Percentiles rank a stretch among this genome's conserved stretches.
phyloP scores from a whole-genome alignment of 2,329 filamentous ascomycete species.

The Diaporthe helianthi region DNA sequence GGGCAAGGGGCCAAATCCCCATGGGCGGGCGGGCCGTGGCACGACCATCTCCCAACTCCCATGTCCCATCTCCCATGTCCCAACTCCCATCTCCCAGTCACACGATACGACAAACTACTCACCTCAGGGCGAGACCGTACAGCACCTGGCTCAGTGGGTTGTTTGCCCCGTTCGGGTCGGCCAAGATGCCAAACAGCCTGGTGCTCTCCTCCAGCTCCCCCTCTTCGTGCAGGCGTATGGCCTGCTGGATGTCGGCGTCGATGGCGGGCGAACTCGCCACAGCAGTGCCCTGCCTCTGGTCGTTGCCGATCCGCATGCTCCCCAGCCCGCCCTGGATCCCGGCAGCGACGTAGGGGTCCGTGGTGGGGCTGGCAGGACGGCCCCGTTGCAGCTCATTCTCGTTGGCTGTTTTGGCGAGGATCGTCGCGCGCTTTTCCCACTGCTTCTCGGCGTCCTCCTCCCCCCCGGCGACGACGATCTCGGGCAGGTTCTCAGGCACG shows the following conservation, averaged over 20 bases:
- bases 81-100: too few species aligned
- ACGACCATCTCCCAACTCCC: too few species aligned
- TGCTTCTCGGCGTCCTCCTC: conserved; percentile 56
- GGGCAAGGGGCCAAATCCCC: background rate
- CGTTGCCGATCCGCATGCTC: conserved; percentile 40
- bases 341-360: conserved; percentile 27
- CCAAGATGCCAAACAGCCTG: conserved; percentile 82
- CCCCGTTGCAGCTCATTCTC: conserved; percentile 59
- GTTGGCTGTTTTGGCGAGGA: conserved; percentile 66
- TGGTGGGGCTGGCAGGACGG: conserved; percentile 49
- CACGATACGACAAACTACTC: conserved; percentile 46
- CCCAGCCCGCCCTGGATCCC: conserved; percentile 41
- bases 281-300: conserved; percentile 37
- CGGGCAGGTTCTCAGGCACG: conserved; percentile 81
- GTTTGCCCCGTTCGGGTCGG: conserved; percentile 83
- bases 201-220: conserved; percentile 83
- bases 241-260: conserved; percentile 84
- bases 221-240: conserved; percentile 90
- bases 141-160: conserved; percentile 95
- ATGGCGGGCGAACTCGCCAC: conserved; percentile 59
- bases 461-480: conserved; percentile 63
- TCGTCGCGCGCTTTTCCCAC: conserved; percentile 95
- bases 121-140: conserved; percentile 90
- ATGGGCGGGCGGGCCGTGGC: too few species aligned
- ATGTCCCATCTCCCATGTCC: too few species aligned